These are phyloP conservation scores for Stagonosporopsis cucurbitacearum DNA, from an alignment of 2,329 filamentous ascomycete species.

Conservation along the genomic window DNA sequence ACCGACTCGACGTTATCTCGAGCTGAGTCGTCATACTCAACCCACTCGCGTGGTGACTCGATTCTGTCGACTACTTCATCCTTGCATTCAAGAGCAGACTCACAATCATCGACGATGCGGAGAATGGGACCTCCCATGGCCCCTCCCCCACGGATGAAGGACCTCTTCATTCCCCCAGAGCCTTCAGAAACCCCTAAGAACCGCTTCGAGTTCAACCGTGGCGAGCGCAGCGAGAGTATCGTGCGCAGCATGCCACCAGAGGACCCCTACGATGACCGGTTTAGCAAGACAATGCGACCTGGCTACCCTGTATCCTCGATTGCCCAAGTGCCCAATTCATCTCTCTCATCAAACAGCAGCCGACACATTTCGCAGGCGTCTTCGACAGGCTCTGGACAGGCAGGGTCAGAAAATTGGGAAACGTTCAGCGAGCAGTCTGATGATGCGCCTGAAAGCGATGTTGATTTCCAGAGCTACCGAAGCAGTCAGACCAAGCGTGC, in stretches of 20 bases:
- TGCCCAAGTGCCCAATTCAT: slow-evolving; percentile 29
- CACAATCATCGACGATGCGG: slow-evolving; percentile 36
- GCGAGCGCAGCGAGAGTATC: slow-evolving; percentile 63
- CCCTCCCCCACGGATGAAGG: slow-evolving; percentile 89
- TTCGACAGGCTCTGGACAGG: slow-evolving; percentile 58
- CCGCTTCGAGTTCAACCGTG: slow-evolving; percentile 47
- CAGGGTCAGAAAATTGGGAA: slow-evolving; percentile 96
- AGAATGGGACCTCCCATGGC: slow-evolving; percentile 58
- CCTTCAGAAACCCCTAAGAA: slow-evolving; percentile 54
- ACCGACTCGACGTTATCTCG: slow-evolving; percentile 27
- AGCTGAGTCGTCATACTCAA: slow-evolving; percentile 18
- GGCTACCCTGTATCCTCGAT: slow-evolving; percentile 37
- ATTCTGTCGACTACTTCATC: slow-evolving; percentile 4
- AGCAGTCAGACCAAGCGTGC: slow-evolving; percentile 72
- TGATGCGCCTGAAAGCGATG: slow-evolving; percentile 68
- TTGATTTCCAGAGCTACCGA: slow-evolving; percentile 79
- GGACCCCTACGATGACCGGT: slow-evolving; percentile 74
- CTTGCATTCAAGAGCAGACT: slow-evolving; percentile 37
- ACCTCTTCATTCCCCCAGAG: slow-evolving; percentile 67
- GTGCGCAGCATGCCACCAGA: slow-evolving; percentile 72
- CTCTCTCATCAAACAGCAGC: slow-evolving; percentile 43
- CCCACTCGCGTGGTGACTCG: slow-evolving; percentile 19
- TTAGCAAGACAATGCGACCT: slow-evolving; percentile 38
- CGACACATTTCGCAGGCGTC: slow-evolving; percentile 73
- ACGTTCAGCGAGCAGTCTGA: slow-evolving; percentile 88